Percentiles rank a stretch among this genome's conserved stretches.
Evolutionary conservation across 2,329 filamentous ascomycete genomes (phyloP).

Genomic region (Hypoxylon sp.): DNA sequence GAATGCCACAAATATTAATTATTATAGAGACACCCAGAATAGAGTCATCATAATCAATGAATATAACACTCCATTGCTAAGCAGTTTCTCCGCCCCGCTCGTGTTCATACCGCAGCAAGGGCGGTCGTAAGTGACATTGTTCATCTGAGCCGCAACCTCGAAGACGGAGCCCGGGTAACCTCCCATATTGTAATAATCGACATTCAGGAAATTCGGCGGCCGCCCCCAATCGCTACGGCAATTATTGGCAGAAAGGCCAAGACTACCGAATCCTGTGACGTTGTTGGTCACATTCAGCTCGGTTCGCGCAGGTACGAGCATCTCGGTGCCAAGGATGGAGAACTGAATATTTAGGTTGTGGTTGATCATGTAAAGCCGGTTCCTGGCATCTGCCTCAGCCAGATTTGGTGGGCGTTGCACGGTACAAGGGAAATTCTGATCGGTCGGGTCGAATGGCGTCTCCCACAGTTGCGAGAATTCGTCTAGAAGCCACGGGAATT

Average conservation of each 20-base stretch:
- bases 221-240: conserved; percentile 75
- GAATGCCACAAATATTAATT: conserved; percentile 5
- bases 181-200: conserved; percentile 87
- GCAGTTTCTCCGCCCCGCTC: conserved; percentile 37
- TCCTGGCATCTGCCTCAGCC: conserved; percentile 64
- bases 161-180: conserved; percentile 80
- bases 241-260: conserved; percentile 74
- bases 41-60: conserved; percentile 35
- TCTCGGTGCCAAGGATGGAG: conserved; percentile 71
- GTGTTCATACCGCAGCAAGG: conserved; percentile 68
- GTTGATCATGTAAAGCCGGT: conserved; percentile 85
- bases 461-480: conserved; percentile 93
- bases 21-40: conserved; percentile 44
- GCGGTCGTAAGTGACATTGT: conserved; percentile 78
- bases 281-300: conserved; percentile 81
- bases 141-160: conserved; percentile 77
- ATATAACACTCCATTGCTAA: conserved; percentile 29
- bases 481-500: conserved; percentile 87
- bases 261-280: conserved; percentile 73
- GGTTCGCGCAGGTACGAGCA: conserved; percentile 81
- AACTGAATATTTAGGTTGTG: conserved; percentile 91
- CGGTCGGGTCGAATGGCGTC: conserved; percentile 82
- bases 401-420: conserved; percentile 82
- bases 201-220: conserved; percentile 83
- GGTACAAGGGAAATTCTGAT: conserved; percentile 80